These are phyloP conservation scores for Termitomyces eurrhizus DNA, from an alignment of 768 basidiomycete species.

Conservation along the genomic window DNA sequence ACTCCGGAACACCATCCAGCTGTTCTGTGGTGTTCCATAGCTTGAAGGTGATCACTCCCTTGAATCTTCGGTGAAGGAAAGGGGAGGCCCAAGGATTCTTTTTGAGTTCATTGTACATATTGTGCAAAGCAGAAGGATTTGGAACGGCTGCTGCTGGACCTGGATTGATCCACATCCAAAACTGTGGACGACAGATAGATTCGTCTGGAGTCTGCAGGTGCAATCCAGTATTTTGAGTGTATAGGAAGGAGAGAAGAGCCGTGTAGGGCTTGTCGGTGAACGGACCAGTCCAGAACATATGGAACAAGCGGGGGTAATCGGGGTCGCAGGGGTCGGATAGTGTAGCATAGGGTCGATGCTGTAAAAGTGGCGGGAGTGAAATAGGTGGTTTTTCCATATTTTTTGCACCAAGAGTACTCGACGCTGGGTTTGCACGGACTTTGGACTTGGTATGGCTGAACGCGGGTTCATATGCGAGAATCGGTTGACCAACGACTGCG, in stretches of 20 bases:
- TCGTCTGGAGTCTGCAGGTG: constrained; percentile 55
- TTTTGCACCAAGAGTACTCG: constrained; percentile 53
- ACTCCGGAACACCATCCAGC: constrained; percentile 85
- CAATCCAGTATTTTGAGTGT: constrained; percentile 90
- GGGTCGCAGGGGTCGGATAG: constrained; percentile 71
- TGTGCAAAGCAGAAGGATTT: constrained; percentile 71
- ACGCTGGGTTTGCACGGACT: constrained; percentile 48
- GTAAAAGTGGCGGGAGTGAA: constrained; percentile 43
- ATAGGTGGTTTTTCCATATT: constrained; percentile 59
- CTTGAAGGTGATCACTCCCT: constrained; percentile 90
- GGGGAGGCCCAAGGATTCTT: constrained; percentile 93
- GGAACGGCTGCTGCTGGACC: constrained; percentile 92
- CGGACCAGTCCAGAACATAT: constrained; percentile 99
- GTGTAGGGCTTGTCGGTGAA: constrained; percentile 99
- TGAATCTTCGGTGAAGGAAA: constrained; percentile 90
- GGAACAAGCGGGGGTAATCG: constrained; percentile 85
- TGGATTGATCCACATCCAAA: constrained; percentile 99
- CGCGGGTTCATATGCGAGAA: constrained; percentile 5
- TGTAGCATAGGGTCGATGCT: constrained; percentile 55
- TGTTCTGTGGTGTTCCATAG: constrained; percentile 99
- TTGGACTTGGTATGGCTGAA: constrained; percentile 3
- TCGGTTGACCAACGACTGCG: constrained; percentile 25
- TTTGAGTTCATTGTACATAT: constrained; percentile 83
- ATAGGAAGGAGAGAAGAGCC: constrained; percentile 90
- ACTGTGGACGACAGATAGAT: constrained; percentile 76